Conservation (phyloP, 768 basidiomycete genomes). For the Lepiota venenata region DNA sequence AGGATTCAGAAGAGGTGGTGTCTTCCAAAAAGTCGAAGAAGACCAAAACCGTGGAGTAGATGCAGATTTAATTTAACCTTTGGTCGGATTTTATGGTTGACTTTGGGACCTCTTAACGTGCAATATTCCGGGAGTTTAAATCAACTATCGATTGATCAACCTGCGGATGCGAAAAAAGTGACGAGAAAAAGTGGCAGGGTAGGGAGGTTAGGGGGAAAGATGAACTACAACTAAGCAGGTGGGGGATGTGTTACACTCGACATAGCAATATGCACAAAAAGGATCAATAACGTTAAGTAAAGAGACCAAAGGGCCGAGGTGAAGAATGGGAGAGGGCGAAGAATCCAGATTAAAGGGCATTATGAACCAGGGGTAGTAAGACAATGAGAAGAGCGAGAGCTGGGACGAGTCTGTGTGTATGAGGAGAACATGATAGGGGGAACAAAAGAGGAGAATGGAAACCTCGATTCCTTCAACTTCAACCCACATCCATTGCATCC, state of each 20-base stretch:
- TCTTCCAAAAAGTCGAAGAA: constrained; percentile 43
- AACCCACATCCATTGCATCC: constrained; percentile 72
- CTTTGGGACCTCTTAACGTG: too few species aligned
- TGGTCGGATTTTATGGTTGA: not conserved
- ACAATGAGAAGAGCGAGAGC: not conserved
- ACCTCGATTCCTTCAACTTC: constrained; percentile 14
- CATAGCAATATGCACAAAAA: constrained; percentile 5
- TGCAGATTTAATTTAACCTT: not conserved
- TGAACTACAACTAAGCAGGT: constrained; percentile 1
- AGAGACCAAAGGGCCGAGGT: constrained; percentile 5
- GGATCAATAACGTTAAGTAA: constrained; percentile 8
- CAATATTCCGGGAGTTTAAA: too few species aligned
- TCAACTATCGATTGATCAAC: not conserved
- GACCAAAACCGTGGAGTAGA: constrained; percentile 13
- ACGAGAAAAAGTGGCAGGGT: not conserved
- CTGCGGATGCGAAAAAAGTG: not conserved
- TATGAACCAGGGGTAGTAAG: not conserved
- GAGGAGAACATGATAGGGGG: constrained; percentile 11
- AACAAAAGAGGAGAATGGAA: constrained; percentile 4
- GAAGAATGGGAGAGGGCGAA: not conserved
- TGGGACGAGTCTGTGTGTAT: not conserved
- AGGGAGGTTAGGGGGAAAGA: not conserved
- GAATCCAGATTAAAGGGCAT: not conserved
- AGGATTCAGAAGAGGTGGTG: constrained; percentile 18
- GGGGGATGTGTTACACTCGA: not conserved